These are phyloP conservation scores for Mycena citricolor DNA, from an alignment of 1,284 basidiomycete genomes.

Conservation along the genomic window DNA sequence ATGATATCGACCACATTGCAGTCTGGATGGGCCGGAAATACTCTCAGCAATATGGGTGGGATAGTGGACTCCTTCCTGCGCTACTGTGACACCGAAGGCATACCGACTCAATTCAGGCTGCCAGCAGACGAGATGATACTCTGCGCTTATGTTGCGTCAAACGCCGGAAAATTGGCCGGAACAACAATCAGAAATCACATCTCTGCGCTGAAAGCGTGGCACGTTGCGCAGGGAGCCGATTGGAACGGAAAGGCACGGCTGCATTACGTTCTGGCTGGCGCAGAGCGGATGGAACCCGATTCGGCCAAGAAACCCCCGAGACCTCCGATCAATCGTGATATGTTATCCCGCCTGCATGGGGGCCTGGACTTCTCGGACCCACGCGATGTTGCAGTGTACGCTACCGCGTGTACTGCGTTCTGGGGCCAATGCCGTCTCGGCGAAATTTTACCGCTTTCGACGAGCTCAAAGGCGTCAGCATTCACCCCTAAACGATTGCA, in stretches of 20 bases:
- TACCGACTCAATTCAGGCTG: conserved; percentile 16
- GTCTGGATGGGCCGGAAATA: not conserved
- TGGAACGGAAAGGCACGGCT: conserved; percentile 29
- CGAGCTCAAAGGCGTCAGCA: not conserved
- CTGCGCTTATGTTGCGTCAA: conserved; percentile 28
- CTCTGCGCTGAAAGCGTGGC: conserved; percentile 31
- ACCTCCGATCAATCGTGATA: conserved; percentile 23
- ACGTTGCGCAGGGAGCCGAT: conserved; percentile 23
- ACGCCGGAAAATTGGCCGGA: conserved; percentile 21
- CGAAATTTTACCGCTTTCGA: conserved; percentile 26
- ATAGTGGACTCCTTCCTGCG: conserved; percentile 2
- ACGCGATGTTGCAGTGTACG: conserved; percentile 27
- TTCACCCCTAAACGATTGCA: conserved; percentile 6
- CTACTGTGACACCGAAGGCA: conserved; percentile 11
- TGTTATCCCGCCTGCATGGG: conserved; percentile 23
- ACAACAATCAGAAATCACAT: conserved; percentile 24
- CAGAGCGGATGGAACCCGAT: conserved; percentile 25
- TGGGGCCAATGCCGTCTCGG: conserved; percentile 32
- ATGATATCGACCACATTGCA: not conserved
- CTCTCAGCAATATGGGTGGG: not conserved
- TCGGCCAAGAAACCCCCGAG: conserved; percentile 18
- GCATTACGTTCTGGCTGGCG: conserved; percentile 25
- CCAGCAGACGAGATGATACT: conserved; percentile 29
- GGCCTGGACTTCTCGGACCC: conserved; percentile 22
- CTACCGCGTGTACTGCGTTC: conserved; percentile 27